Evolutionary conservation across 768 basidiomycete species (phyloP).

Genomic region (Pleurotus tuoliensis): DNA sequence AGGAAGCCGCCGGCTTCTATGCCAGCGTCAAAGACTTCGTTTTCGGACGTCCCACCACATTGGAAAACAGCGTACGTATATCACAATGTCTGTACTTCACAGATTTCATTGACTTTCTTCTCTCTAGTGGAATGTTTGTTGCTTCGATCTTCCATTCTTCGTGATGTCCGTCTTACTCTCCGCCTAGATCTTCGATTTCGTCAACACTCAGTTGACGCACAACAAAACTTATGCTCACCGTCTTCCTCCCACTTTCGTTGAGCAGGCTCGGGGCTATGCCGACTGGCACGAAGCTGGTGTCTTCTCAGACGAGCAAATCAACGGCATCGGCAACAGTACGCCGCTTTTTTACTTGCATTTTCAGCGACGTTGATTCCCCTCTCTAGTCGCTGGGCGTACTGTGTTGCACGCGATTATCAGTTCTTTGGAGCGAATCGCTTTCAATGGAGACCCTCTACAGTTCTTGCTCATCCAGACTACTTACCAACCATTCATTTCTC

Average conservation of each 20-base stretch:
- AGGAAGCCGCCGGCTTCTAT: constrained; percentile 65
- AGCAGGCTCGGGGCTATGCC: constrained; percentile 71
- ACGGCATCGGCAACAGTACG: constrained; percentile 77
- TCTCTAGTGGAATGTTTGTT: constrained; percentile 69
- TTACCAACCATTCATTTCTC: constrained; percentile 88
- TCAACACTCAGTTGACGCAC: constrained; percentile 73
- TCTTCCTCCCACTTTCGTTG: constrained; percentile 73
- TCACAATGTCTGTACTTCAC: not conserved
- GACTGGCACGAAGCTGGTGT: constrained; percentile 77
- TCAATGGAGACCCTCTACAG: constrained; percentile 75
- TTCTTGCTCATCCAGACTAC: constrained; percentile 76
- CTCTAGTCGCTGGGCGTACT: constrained; percentile 76
- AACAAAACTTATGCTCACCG: constrained; percentile 79
- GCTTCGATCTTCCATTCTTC: not conserved
- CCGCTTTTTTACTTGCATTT: not conserved
- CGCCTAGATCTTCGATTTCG: constrained; percentile 67
- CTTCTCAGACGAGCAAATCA: constrained; percentile 60
- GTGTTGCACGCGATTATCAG: constrained; percentile 66
- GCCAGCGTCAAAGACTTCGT: constrained; percentile 62
- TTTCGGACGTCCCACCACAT: constrained; percentile 59
- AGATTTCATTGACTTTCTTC: constrained; percentile 12
- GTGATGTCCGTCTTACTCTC: constrained; percentile 12
- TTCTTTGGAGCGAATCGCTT: constrained; percentile 74
- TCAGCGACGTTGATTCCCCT: not conserved
- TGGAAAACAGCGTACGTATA: constrained; percentile 64